Percentiles rank a stretch among this genome's conserved stretches.
Conservation (phyloP, 2,329 filamentous ascomycete species). For the Cytospora chrysosperma region DNA sequence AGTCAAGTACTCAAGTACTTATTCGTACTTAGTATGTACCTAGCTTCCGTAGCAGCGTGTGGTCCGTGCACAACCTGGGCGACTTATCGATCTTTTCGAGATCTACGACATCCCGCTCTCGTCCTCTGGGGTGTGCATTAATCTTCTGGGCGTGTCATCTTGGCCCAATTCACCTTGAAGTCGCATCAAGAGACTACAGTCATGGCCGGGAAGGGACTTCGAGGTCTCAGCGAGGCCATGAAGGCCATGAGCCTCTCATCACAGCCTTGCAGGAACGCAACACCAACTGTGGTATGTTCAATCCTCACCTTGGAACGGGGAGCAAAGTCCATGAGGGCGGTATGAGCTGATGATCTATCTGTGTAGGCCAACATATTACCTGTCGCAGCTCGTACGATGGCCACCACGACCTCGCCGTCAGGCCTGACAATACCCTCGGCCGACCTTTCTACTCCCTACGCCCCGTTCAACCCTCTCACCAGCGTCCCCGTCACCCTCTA, state of each 20-base stretch:
- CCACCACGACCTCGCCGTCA: conserved; percentile 18
- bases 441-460: conserved; percentile 13
- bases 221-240: conserved; percentile 54
- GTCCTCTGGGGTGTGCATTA: not conserved
- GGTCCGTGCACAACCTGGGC: conserved; percentile 19
- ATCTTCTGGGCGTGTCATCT: not conserved
- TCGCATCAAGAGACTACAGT: not conserved
- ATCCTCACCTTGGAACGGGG: not conserved
- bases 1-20: too few relatives aligned
- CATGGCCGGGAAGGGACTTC: conserved; percentile 50
- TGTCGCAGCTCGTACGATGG: conserved; percentile 21
- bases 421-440: conserved; percentile 22
- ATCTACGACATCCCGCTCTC: not conserved
- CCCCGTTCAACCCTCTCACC: conserved; percentile 41
- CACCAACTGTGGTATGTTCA: conserved; percentile 19
- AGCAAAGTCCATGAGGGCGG: conserved; percentile 15
- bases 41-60: not conserved
- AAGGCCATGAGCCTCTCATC: conserved; percentile 48
- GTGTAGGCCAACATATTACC: conserved; percentile 7
- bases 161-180: not conserved
- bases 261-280: conserved; percentile 38
- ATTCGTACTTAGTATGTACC: too few relatives aligned
- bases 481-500: conserved; percentile 83
- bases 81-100: conserved; percentile 20
- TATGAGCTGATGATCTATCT: conserved; percentile 11